These are phyloP conservation scores for Seiridium cupressi DNA, from an alignment of 2,329 filamentous ascomycete species.

Conservation along the genomic window DNA sequence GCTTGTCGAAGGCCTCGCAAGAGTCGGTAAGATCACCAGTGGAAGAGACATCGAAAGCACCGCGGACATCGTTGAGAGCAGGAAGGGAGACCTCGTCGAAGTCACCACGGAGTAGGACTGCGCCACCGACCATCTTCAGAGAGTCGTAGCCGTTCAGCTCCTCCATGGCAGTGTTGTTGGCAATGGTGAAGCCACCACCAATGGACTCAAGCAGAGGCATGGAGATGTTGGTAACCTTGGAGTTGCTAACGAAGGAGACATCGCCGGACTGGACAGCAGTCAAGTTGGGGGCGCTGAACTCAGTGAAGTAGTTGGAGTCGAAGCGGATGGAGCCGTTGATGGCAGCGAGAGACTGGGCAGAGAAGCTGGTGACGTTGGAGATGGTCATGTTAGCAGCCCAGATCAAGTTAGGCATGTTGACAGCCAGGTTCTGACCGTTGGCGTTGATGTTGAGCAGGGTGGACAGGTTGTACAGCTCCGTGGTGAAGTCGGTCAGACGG, in stretches of 20 bases:
- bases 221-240: slow-evolving; percentile 68
- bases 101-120: slow-evolving; percentile 80
- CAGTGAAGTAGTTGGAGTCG: slow-evolving; percentile 71
- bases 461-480: slow-evolving; percentile 75
- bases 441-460: slow-evolving; percentile 69
- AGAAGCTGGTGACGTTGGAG: slow-evolving; percentile 74
- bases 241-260: slow-evolving; percentile 64
- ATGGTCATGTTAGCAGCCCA: slow-evolving; percentile 80
- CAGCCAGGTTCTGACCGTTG: slow-evolving; percentile 72
- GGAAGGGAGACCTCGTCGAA: slow-evolving; percentile 73
- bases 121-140: slow-evolving; percentile 71
- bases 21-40: slow-evolving; percentile 58
- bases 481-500: slow-evolving; percentile 72
- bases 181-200: slow-evolving; percentile 77
- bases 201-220: slow-evolving; percentile 68
- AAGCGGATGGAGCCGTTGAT: slow-evolving; percentile 82
- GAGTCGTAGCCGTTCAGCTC: slow-evolving; percentile 65
- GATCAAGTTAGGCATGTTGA: slow-evolving; percentile 76
- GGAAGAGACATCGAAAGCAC: slow-evolving; percentile 68
- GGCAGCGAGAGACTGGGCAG: slow-evolving; percentile 67
- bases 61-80: slow-evolving; percentile 63
- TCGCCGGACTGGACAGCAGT: slow-evolving; percentile 61
- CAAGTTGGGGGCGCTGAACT: slow-evolving; percentile 66
- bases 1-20: slow-evolving; percentile 53
- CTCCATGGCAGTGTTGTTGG: slow-evolving; percentile 78